Conservation (phyloP, 1,139 yeast species). For the Pichia norvegensis region DNA sequence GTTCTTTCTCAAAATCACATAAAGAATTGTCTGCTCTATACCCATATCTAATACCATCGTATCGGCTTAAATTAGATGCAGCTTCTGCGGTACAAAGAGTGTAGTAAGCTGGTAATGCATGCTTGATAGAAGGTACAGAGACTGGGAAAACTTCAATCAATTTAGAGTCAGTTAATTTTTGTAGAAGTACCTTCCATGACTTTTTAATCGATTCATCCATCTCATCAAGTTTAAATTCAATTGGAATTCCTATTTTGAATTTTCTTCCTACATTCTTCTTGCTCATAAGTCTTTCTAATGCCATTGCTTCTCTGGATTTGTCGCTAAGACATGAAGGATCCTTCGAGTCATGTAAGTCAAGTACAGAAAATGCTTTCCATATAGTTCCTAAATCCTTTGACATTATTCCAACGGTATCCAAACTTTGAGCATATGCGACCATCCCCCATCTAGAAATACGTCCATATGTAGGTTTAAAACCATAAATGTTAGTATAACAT, state of each 20-base stretch:
- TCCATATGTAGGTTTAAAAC: slow-evolving; percentile 92
- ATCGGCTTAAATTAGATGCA: slow-evolving; percentile 81
- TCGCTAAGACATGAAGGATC: slow-evolving; percentile 72
- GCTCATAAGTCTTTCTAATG: slow-evolving; percentile 13
- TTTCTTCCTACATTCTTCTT: slow-evolving; percentile 12
- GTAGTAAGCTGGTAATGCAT: slow-evolving; percentile 76
- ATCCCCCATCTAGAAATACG: slow-evolving; percentile 89
- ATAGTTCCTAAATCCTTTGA: slow-evolving; percentile 41
- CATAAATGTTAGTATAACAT: slow-evolving; percentile 72
- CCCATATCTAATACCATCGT: slow-evolving; percentile 87
- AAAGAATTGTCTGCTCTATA: slow-evolving; percentile 31
- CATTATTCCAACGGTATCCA: slow-evolving; percentile 89
- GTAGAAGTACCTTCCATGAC: slow-evolving; percentile 42
- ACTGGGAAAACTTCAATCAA: slow-evolving; percentile 58
- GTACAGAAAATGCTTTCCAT: slow-evolving; percentile 41
- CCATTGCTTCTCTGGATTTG: slow-evolving; percentile 27
- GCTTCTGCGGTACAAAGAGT: slow-evolving; percentile 92
- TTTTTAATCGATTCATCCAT: slow-evolving; percentile 40
- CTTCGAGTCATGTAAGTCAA: slow-evolving; percentile 56
- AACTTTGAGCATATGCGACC: slow-evolving; percentile 83
- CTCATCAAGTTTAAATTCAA: slow-evolving; percentile 55
- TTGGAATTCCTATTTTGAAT: slow-evolving; percentile 61
- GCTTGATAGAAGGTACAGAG: slow-evolving; percentile 59
- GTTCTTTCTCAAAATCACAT: slow-evolving; percentile 14
- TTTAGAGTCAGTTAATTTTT: slow-evolving; percentile 30